These are phyloP conservation scores for Paraconiothyrium sp. DNA, from an alignment of 2,329 filamentous ascomycete species.

Conservation along the genomic window DNA sequence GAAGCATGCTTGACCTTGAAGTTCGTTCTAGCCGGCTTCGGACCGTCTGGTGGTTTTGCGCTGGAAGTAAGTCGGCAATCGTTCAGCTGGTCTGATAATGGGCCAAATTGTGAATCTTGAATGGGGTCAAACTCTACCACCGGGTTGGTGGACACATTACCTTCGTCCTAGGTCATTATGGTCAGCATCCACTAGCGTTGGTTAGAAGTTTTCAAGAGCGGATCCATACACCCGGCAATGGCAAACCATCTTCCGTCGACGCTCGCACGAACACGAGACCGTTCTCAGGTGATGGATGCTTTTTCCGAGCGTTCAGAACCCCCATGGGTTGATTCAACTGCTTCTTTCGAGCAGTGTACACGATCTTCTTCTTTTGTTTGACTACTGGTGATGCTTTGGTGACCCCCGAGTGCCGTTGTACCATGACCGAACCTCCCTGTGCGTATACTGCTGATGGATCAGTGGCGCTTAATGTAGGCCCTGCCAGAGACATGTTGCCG, in stretches of 20 bases:
- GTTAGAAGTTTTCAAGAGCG: conserved; percentile 1
- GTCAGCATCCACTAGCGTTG: conserved; percentile 20
- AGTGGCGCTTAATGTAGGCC: neutral
- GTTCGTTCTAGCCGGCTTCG: neutral
- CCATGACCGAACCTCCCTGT: neutral
- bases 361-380: conserved; percentile 1
- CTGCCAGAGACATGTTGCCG: neutral
- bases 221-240: conserved; percentile 37
- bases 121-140: conserved; percentile 36
- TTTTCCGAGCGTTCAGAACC: conserved; percentile 27
- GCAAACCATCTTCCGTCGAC: conserved; percentile 38
- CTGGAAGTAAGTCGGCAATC: neutral
- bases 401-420: too few relatives aligned
- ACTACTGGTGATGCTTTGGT: neutral
- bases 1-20: neutral
- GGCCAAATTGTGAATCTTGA: conserved; percentile 32
- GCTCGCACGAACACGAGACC: conserved; percentile 40
- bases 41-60: neutral
- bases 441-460: neutral
- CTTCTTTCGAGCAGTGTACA: neutral
- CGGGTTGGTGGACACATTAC: conserved; percentile 13
- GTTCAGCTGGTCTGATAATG: neutral
- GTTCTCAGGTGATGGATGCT: conserved; percentile 32
- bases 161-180: conserved; percentile 25
- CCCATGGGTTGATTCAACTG: conserved; percentile 1